These are phyloP conservation scores for Kazachstania viticola DNA, from an alignment of 805 yeast species.

Conservation along the genomic window DNA sequence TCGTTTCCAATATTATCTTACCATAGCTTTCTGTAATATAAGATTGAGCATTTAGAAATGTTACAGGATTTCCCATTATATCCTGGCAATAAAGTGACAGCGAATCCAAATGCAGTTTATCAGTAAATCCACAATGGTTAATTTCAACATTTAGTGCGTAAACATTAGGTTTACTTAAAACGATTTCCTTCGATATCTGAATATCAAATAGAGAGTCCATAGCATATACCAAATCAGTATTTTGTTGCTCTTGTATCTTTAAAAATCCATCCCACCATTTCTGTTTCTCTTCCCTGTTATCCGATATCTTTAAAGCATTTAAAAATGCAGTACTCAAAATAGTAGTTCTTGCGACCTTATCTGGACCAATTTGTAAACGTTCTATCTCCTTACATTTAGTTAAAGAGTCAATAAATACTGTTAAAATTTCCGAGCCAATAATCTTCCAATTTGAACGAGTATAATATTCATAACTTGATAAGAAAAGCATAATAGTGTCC, in stretches of 20 bases:
- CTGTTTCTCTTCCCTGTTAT: conserved; percentile 8
- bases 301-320: conserved; percentile 16
- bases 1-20: conserved; percentile 11
- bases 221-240: conserved; percentile 15
- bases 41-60: too few species aligned
- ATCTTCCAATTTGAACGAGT: conserved; percentile 61
- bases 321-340: conserved; percentile 23
- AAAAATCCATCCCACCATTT: conserved; percentile 22
- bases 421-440: conserved; percentile 55
- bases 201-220: conserved; percentile 15
- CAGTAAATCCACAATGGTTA: conserved; percentile 9
- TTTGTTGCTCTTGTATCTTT: conserved; percentile 5
- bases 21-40: too few species aligned
- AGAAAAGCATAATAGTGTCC: conserved; percentile 51
- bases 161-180: conserved; percentile 9
- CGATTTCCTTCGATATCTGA: conserved; percentile 3
- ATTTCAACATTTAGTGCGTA: conserved; percentile 13
- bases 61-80: too few species aligned
- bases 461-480: conserved; percentile 59
- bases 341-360: conserved; percentile 15
- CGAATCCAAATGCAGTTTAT: too few species aligned
- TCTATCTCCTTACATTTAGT: conserved; percentile 19
- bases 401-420: conserved; percentile 59
- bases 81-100: too few species aligned
- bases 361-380: conserved; percentile 16